A percentile compares a stretch with the other conserved stretches of the same genome.
phyloP scores from a whole-genome alignment of 1,284 basidiomycete genomes.

The Farysia itapuensis region DNA sequence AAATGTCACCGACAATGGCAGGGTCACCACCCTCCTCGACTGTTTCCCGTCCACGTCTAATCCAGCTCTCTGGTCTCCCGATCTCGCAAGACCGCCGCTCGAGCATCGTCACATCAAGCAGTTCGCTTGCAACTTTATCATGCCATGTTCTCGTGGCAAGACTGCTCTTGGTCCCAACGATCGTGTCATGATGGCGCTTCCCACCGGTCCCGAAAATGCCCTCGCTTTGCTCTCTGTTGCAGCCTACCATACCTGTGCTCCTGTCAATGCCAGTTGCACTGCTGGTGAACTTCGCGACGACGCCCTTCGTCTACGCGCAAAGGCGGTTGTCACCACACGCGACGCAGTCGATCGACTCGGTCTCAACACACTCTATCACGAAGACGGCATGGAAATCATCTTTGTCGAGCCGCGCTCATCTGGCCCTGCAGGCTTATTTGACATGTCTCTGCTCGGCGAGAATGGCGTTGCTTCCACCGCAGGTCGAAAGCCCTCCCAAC shows the following conservation, averaged over 20 bases:
- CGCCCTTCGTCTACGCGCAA: slow-evolving; percentile 55
- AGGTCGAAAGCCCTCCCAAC: slow-evolving; percentile 39
- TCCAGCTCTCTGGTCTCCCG: slow-evolving; percentile 57
- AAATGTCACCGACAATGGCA: slow-evolving; percentile 56
- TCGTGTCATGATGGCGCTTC: slow-evolving; percentile 59
- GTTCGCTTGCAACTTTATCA: slow-evolving; percentile 50
- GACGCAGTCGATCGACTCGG: slow-evolving; percentile 55
- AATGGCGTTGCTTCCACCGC: slow-evolving; percentile 24
- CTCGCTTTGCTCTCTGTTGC: slow-evolving; percentile 54
- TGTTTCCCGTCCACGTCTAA: slow-evolving; percentile 50
- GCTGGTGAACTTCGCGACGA: slow-evolving; percentile 58
- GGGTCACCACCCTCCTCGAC: slow-evolving; percentile 50
- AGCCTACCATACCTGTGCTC: slow-evolving; percentile 57
- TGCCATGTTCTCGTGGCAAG: slow-evolving; percentile 34
- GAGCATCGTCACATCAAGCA: slow-evolving; percentile 53
- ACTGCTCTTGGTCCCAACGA: slow-evolving; percentile 52
- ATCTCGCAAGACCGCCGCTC: slow-evolving; percentile 52
- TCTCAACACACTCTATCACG: slow-evolving; percentile 37
- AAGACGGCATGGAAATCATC: slow-evolving; percentile 58
- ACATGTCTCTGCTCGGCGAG: slow-evolving; percentile 46
- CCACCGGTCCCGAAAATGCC: slow-evolving; percentile 58
- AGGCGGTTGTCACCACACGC: slow-evolving; percentile 55
- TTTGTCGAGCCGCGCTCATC: slow-evolving; percentile 49
- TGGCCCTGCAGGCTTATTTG: slow-evolving; percentile 56
- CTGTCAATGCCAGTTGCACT: slow-evolving; percentile 57